Percentiles rank a stretch among this genome's conserved stretches.
Evolutionary conservation across 2,329 filamentous ascomycete species (phyloP).

Genomic region (Trichoderma atroviride): DNA sequence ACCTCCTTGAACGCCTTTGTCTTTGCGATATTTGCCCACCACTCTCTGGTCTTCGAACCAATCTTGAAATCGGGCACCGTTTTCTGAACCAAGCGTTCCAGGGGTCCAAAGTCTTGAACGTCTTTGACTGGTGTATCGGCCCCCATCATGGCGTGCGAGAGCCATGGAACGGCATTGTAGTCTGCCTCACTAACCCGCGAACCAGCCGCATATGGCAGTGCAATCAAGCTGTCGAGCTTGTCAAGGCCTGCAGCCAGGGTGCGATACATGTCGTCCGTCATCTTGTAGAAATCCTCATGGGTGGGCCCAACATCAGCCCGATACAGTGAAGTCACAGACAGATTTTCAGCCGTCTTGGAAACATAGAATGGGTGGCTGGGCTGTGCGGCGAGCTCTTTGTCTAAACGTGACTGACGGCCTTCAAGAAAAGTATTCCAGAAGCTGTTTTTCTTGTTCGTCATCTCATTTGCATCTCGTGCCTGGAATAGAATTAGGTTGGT

Average conservation of each 20-base stretch:
- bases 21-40: conserved; percentile 22
- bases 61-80: conserved; percentile 19
- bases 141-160: conserved; percentile 29
- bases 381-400: conserved; percentile 25
- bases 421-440: conserved; percentile 11
- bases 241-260: conserved; percentile 28
- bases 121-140: not conserved
- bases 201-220: conserved; percentile 30
- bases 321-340: conserved; percentile 20
- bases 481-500: conserved; percentile 30
- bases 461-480: conserved; percentile 26
- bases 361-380: conserved; percentile 30
- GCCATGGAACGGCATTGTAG: conserved; percentile 30
- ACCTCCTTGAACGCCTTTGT: conserved; percentile 25
- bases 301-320: not conserved
- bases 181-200: conserved; percentile 29
- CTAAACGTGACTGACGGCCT: conserved; percentile 29
- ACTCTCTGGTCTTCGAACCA: conserved; percentile 19
- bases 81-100: conserved; percentile 15
- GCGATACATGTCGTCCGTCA: conserved; percentile 17
- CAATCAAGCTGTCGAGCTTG: conserved; percentile 28
- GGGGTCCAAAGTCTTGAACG: conserved; percentile 6
- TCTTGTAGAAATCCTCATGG: conserved; percentile 26
- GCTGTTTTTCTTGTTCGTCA: conserved; percentile 12
- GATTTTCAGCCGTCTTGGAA: conserved; percentile 29